Evolutionary conservation across 1,284 basidiomycete genomes (phyloP).

Genomic region (Ustilago nuda): DNA sequence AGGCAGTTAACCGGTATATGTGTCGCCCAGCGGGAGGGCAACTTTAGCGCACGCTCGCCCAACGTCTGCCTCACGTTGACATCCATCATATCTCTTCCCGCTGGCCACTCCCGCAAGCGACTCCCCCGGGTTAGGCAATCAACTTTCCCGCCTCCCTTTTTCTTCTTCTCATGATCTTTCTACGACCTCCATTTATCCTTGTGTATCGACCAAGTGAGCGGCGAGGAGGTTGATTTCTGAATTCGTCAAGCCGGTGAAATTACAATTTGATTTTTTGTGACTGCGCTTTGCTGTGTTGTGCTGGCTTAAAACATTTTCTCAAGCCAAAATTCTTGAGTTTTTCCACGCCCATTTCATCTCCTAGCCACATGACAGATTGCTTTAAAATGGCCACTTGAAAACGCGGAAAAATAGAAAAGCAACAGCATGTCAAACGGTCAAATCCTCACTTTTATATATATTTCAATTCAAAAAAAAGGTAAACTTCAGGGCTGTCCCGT

Average conservation of each 20-base stretch:
- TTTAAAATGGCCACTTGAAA: not conserved
- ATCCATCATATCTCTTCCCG: not conserved
- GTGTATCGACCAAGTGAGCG: too few relatives aligned
- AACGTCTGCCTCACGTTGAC: not conserved
- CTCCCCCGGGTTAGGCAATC: too few relatives aligned
- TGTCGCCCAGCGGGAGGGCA: too few relatives aligned
- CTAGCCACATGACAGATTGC: not conserved
- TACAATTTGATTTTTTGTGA: not conserved
- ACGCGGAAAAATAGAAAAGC: not conserved
- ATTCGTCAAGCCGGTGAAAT: not conserved
- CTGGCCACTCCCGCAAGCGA: too few relatives aligned
- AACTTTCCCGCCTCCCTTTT: not conserved
- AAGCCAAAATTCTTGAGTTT: conserved; percentile 5
- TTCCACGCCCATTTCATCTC: conserved; percentile 13
- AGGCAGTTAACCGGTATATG: too few relatives aligned
- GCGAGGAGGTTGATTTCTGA: too few relatives aligned
- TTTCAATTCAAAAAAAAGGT: not conserved
- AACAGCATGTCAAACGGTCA: not conserved
- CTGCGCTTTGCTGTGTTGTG: not conserved
- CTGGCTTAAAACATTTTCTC: not conserved
- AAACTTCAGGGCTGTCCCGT: not conserved
- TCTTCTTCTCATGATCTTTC: too few relatives aligned
- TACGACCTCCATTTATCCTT: too few relatives aligned
- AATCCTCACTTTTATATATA: not conserved
- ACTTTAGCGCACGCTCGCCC: too few relatives aligned